A percentile compares a stretch with the other conserved stretches of the same genome.
Evolutionary conservation across 257 asterid genomes (phyloP).

Genomic region (Galeopsis tetrahit): DNA sequence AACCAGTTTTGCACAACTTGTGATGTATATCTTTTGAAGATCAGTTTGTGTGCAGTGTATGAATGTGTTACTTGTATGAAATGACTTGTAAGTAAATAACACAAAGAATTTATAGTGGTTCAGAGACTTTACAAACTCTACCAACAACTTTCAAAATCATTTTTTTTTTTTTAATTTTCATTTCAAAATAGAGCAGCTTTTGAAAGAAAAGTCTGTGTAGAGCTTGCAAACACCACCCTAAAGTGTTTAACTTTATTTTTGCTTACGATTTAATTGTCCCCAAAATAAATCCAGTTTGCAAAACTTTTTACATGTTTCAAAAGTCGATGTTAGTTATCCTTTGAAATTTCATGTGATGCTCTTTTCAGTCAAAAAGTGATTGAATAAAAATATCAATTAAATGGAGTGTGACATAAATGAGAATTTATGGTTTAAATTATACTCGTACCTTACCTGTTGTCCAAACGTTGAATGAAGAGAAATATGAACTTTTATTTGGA

Average conservation of each 20-base stretch:
- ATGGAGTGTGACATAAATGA: neutral
- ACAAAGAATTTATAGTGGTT: neutral
- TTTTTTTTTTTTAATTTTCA: no score
- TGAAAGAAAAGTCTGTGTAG: no score
- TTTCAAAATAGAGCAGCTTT: no score
- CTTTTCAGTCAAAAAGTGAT: neutral
- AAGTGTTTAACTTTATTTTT: neutral
- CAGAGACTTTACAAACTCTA: no score
- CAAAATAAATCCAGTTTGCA: neutral
- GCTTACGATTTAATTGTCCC: neutral
- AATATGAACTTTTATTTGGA: no score
- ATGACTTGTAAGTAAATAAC: neutral
- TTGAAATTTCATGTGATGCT: neutral
- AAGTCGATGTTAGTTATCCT: neutral
- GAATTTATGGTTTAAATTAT: neutral
- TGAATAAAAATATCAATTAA: neutral
- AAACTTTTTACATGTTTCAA: neutral
- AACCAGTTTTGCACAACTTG: no score
- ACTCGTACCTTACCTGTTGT: neutral
- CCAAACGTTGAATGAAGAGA: conserved; percentile 7
- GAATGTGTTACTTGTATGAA: no score
- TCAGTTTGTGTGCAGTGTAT: no score
- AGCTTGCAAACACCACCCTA: no score
- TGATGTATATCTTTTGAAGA: no score
- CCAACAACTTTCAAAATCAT: no score